Base-by-base conservation (phyloP, 2,329 filamentous ascomycete species). In the Microdochium bolleyi region DNA sequence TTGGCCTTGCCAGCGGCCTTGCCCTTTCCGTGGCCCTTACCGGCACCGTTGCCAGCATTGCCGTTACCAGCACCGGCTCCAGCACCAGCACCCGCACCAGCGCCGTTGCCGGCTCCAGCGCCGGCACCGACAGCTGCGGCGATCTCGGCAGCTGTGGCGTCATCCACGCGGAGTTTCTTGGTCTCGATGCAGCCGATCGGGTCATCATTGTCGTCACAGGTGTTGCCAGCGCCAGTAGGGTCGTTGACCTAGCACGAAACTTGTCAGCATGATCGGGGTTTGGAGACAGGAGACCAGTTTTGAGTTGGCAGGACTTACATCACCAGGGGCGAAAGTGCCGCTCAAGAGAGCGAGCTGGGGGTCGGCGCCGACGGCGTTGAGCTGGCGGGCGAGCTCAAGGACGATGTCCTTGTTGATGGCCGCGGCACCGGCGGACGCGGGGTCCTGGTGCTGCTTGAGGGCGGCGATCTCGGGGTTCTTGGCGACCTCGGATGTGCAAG, bases 401-500 rank as follows among this genome's bases (percentile, higher is more conserved):
- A 80, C 76, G 58, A 86, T 79, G 34, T 73, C 70, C 70, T 84
- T 85, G 73, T 87, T 87, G 49, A 72, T 69, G 1, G 64, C 75
- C 14, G 76, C 74, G 13, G 83, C 80, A 44, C 75, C 76, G 2
- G 73, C 62, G 1, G 80, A 80, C 21, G 84, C 84, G 25, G 84
- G 82, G 64, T 88, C 84, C 68, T 88, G 83, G 67, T 87, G 84
- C 67, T 85, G 82, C 52, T 73, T 69, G 54, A 88, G 64, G 46
- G 81, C 81, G 25, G 74, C 78, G 60, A 88, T 85, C 70, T 87
- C 83, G 2, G 83, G 76, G 68, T 88, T 88, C 54, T 73, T 72
- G 16, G 84, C 80, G 41, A 67, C 71, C 61, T 81, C 64, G 67
- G 70, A 41, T 34, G 67, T 74, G 71, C 84, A 88, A 49, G 76